Evolutionary conservation across 345 rosid species (phyloP), one percentile per base, ranked within the genome.

Genomic region (Euclidium syriacum): DNA sequence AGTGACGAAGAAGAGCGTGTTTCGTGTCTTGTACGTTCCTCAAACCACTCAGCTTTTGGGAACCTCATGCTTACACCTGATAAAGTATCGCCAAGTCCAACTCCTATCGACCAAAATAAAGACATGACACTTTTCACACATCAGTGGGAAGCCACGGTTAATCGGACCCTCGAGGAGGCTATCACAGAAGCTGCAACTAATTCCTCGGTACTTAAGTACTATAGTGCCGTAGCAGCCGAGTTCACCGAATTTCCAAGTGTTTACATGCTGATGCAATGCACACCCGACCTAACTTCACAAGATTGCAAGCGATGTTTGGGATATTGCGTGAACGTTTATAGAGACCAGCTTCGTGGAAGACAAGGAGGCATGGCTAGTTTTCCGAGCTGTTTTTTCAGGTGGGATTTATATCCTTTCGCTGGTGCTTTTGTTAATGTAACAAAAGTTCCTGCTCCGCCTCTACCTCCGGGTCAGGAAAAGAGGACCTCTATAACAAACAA

Each of bases 321-420:
- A 3, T 4, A 34, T 19, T 24, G 23, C n/a, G 70, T 36, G 2
- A 1, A 11, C 3, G 60, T 27, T 26, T 20, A 26, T n/a, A n/a
- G n/a, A 17, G 42, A 14, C 1, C 77, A 80, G 27, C 73, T 80
- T 62, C 16, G 17, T 1, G 65, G 72, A n/a, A 40, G n/a, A n/a
- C 56, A 20, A 44, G 87, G 87, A 3, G 79, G 84, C 22, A 33
- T 5, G 5, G 55, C 65, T 42, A 4, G 2, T 4, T 38, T 12
- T 5, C 82, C 80, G 1, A 82, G 58, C 23, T 82, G 84, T 36
- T n/a, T 32, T 20, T 53, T 75, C 52, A 49, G 76, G 34, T 77
- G 77, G 82, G 82, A 77, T 51, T 30, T 76, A 58, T 62, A 65
- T 64, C 41, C 56, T 4, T 79, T 79, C 59, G 71, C 55, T 53